Conservation (phyloP, 768 basidiomycete genomes). For the Hydnum rufescens region DNA sequence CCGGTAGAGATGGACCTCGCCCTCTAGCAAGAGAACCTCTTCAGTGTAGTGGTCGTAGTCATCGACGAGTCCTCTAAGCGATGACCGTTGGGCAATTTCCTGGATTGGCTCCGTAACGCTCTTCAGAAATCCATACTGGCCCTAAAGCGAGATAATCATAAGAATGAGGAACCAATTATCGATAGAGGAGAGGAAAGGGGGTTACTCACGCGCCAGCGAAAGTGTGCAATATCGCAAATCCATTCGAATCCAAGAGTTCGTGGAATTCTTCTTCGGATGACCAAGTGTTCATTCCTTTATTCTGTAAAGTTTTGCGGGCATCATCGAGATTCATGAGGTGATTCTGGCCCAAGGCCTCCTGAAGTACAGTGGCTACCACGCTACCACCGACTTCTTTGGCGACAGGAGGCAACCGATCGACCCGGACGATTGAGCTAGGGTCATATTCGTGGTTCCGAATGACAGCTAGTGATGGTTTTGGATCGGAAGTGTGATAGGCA, state of each 20-base stretch:
- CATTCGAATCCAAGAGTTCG: slow-evolving; percentile 20
- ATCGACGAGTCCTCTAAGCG: slow-evolving; percentile 23
- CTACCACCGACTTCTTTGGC: neutral
- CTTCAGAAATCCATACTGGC: slow-evolving; percentile 27
- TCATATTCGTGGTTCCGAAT: slow-evolving; percentile 27
- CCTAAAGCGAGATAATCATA: slow-evolving; percentile 12
- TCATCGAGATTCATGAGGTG: slow-evolving; percentile 12
- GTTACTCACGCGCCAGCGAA: slow-evolving; percentile 23
- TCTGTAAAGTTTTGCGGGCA: neutral
- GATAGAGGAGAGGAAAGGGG: slow-evolving; percentile 2
- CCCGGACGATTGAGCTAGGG: slow-evolving; percentile 19
- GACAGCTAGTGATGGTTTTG: slow-evolving; percentile 16
- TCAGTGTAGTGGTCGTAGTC: slow-evolving; percentile 20
- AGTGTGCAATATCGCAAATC: slow-evolving; percentile 25
- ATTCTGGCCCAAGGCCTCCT: slow-evolving; percentile 6
- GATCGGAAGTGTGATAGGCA: slow-evolving; percentile 15
- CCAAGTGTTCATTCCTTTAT: slow-evolving; percentile 5
- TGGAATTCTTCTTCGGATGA: slow-evolving; percentile 17
- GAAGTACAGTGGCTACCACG: slow-evolving; percentile 1
- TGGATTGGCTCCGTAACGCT: slow-evolving; percentile 22
- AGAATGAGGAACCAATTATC: neutral
- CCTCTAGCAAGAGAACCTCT: slow-evolving; percentile 24
- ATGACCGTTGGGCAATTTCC: slow-evolving; percentile 20
- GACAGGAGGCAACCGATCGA: slow-evolving; percentile 17
- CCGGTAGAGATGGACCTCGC: slow-evolving; percentile 23